Conservation (phyloP, 129 eudicot species). For the Pittosporum tobira region DNA sequence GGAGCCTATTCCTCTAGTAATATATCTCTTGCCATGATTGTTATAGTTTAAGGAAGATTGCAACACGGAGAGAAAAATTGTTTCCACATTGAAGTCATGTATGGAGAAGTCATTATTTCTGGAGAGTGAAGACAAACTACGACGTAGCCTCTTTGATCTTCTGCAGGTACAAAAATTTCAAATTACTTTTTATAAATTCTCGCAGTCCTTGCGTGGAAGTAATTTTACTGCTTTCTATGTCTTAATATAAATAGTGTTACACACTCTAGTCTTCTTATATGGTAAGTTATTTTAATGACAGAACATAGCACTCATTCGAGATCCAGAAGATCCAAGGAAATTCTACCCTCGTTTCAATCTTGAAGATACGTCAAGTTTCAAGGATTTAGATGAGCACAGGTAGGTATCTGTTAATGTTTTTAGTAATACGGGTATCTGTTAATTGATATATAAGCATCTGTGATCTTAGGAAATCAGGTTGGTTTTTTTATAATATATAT, state of each 20-base stretch:
- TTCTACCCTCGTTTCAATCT: conserved; percentile 97
- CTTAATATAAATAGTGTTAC: neutral
- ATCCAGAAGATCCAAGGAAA: conserved; percentile 79
- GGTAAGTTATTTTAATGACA: conserved; percentile 18
- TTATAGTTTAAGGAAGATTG: conserved; percentile 87
- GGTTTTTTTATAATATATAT: too few species aligned
- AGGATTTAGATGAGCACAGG: conserved; percentile 81
- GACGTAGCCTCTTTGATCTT: conserved; percentile 75
- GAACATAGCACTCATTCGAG: conserved; percentile 85
- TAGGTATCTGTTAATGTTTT: too few species aligned
- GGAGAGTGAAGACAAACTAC: conserved; percentile 62
- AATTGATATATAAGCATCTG: neutral
- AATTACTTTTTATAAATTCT: conserved; percentile 5
- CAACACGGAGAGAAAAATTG: conserved; percentile 85
- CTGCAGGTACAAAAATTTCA: conserved; percentile 38
- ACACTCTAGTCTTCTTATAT: neutral
- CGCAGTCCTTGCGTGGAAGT: neutral
- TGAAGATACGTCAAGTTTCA: conserved; percentile 89
- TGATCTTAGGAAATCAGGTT: neutral
- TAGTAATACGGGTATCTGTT: too few species aligned
- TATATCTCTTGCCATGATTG: neutral
- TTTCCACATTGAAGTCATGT: conserved; percentile 69
- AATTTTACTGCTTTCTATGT: neutral
- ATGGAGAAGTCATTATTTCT: conserved; percentile 43
- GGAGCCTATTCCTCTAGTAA: neutral